Conservation (phyloP, 371 early-diverging fungal species). For the Neoconidiobolus thromboides region DNA sequence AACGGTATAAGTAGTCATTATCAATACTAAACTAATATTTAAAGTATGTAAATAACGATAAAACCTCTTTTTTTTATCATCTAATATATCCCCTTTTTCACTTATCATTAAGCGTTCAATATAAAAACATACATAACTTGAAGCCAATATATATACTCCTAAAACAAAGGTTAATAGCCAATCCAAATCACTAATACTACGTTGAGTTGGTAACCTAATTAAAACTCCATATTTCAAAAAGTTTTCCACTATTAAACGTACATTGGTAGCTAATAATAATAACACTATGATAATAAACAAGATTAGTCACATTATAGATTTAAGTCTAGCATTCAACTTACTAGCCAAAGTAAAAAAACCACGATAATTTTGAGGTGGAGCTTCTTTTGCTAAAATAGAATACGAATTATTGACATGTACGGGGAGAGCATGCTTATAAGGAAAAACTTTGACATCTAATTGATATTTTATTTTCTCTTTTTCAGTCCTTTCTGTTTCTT, state of each 20-base stretch:
- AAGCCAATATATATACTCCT: slow-evolving; percentile 24
- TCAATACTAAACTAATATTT: slow-evolving; percentile 33
- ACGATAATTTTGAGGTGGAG: slow-evolving; percentile 53
- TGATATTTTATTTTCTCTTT: too few relatives aligned
- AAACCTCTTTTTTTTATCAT: slow-evolving; percentile 1
- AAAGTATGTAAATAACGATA: slow-evolving; percentile 22
- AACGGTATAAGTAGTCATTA: slow-evolving; percentile 40
- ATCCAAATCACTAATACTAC: slow-evolving; percentile 21
- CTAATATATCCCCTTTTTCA: slow-evolving; percentile 1
- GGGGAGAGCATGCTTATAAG: slow-evolving; percentile 33
- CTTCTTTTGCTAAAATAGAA: slow-evolving; percentile 49
- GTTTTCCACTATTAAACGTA: slow-evolving; percentile 72
- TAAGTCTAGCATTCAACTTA: slow-evolving; percentile 14
- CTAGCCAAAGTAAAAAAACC: slow-evolving; percentile 44
- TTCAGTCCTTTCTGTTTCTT: too few relatives aligned
- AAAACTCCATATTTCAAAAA: slow-evolving; percentile 73
- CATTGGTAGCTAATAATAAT: slow-evolving; percentile 58
- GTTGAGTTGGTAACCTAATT: slow-evolving; percentile 18
- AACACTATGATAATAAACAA: slow-evolving; percentile 26
- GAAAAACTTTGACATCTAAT: slow-evolving; percentile 3
- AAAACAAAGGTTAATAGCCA: slow-evolving; percentile 27
- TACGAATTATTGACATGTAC: slow-evolving; percentile 36
- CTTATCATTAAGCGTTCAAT: slow-evolving; percentile 24
- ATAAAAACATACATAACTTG: slow-evolving; percentile 25
- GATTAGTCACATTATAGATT: not conserved